phyloP scores from a whole-genome alignment of 345 rosid species.

The Laguncularia racemosa region DNA sequence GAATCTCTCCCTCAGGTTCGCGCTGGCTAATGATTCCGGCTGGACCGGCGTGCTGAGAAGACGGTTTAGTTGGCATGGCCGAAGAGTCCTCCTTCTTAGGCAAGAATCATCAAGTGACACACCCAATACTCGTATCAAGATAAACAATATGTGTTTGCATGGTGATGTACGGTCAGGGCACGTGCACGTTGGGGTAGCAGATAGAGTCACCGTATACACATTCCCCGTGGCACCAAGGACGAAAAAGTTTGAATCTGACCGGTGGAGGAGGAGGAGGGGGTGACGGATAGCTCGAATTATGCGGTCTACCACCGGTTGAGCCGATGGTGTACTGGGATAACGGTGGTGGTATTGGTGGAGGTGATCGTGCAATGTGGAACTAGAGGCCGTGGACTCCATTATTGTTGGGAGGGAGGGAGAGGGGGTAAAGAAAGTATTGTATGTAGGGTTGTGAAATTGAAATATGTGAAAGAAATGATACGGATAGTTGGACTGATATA shows the following conservation, averaged over 20 bases:
- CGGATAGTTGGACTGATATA: background rate
- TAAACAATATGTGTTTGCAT: slow-evolving; percentile 83
- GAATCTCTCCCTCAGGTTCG: slow-evolving; percentile 46
- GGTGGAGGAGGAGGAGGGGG: slow-evolving; percentile 56
- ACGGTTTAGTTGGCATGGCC: slow-evolving; percentile 50
- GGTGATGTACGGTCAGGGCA: slow-evolving; percentile 86
- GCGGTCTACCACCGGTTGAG: slow-evolving; percentile 50
- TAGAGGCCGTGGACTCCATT: slow-evolving; percentile 51
- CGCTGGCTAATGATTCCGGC: slow-evolving; percentile 45
- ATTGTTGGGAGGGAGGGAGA: background rate
- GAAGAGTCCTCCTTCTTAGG: slow-evolving; percentile 51
- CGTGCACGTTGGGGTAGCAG: slow-evolving; percentile 53
- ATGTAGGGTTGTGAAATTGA: background rate
- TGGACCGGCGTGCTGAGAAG: slow-evolving; percentile 37
- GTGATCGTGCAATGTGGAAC: slow-evolving; percentile 16
- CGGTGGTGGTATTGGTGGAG: slow-evolving; percentile 9
- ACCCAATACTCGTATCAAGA: slow-evolving; percentile 62
- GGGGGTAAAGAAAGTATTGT: no score
- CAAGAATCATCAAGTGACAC: slow-evolving; percentile 54
- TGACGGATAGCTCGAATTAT: slow-evolving; percentile 67
- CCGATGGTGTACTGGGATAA: slow-evolving; percentile 17
- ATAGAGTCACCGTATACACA: slow-evolving; percentile 65
- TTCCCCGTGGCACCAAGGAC: slow-evolving; percentile 82
- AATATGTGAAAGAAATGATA: no score
- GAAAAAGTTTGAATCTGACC: slow-evolving; percentile 49